Percentiles rank a stretch among this genome's conserved stretches.
These are phyloP conservation scores for Zea luxurians DNA, from an alignment of 176 grass and related monocot species.

Conservation along the genomic window DNA sequence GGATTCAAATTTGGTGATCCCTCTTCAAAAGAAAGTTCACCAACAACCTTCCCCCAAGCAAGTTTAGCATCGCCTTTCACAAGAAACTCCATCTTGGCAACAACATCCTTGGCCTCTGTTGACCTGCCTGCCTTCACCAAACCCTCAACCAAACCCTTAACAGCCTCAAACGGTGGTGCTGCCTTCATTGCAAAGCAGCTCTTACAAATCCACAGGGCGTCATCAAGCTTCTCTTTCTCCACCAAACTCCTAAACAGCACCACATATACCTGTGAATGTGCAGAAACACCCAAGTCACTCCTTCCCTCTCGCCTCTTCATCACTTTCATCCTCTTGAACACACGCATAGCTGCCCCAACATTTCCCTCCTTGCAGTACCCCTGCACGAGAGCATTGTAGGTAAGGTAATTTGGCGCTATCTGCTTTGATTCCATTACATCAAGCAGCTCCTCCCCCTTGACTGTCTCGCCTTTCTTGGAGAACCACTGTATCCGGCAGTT, in stretches of 20 bases:
- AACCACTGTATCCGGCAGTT: conserved; percentile 78
- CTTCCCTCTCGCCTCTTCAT: conserved; percentile 71
- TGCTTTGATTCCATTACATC: conserved; percentile 66
- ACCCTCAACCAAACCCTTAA: conserved; percentile 73
- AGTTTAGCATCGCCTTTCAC: conserved; percentile 63
- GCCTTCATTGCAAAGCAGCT: conserved; percentile 69
- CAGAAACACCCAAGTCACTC: conserved; percentile 57
- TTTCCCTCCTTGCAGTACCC: conserved; percentile 78
- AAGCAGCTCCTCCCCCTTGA: conserved; percentile 73
- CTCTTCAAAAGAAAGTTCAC: conserved; percentile 55
- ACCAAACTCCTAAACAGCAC: conserved; percentile 61
- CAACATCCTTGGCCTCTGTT: conserved; percentile 62
- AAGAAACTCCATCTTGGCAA: conserved; percentile 60
- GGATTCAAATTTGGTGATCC: conserved; percentile 32
- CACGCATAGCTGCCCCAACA: conserved; percentile 37
- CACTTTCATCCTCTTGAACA: conserved; percentile 87
- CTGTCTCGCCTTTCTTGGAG: conserved; percentile 49
- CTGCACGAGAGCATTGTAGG: conserved; percentile 63
- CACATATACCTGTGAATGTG: conserved; percentile 51
- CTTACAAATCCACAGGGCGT: conserved; percentile 61
- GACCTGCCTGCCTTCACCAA: conserved; percentile 60
- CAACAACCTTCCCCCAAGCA: conserved; percentile 72
- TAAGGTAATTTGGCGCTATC: conserved; percentile 60
- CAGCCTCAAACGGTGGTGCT: conserved; percentile 57
- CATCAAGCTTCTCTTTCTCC: conserved; percentile 57